Conservation (phyloP, 768 basidiomycete genomes). For the Mycena rebaudengoi region DNA sequence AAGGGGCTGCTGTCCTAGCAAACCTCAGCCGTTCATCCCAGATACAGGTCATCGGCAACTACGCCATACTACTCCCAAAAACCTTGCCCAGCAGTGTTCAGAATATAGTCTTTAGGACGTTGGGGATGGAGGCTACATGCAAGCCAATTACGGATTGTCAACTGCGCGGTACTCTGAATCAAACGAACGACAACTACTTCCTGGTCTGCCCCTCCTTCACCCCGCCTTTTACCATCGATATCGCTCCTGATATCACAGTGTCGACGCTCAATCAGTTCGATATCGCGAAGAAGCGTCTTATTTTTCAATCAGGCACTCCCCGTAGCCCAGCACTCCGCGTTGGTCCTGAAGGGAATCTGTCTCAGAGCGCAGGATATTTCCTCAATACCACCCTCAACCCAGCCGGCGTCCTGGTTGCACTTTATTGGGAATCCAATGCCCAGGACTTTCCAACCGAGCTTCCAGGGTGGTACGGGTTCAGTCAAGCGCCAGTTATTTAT, state of each 20-base stretch:
- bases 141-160: not conserved
- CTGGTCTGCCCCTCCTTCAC: not conserved
- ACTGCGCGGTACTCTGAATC: not conserved
- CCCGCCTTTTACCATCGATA: slow-evolving; percentile 1
- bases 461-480: slow-evolving; percentile 7
- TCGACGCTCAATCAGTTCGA: slow-evolving; percentile 11
- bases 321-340: not conserved
- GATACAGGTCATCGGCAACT: not conserved
- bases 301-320: not conserved
- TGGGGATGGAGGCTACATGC: not conserved
- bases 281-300: not conserved
- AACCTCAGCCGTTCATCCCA: not conserved
- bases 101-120: not conserved
- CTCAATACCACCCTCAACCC: slow-evolving; percentile 1
- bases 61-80: not conserved
- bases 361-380: not conserved
- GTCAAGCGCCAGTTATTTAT: not conserved
- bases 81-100: not conserved
- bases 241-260: not conserved
- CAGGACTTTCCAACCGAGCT: too few relatives aligned
- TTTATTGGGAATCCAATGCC: slow-evolving; percentile 18
- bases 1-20: not conserved
- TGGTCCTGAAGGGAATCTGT: not conserved
- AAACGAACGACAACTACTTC: not conserved
- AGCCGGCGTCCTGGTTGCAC: not conserved